A percentile compares a stretch with the other conserved stretches of the same genome.
These are phyloP conservation scores for Globisporangium paddicum DNA, from an alignment of 352 stramenopile genomes.

Conservation along the genomic window DNA sequence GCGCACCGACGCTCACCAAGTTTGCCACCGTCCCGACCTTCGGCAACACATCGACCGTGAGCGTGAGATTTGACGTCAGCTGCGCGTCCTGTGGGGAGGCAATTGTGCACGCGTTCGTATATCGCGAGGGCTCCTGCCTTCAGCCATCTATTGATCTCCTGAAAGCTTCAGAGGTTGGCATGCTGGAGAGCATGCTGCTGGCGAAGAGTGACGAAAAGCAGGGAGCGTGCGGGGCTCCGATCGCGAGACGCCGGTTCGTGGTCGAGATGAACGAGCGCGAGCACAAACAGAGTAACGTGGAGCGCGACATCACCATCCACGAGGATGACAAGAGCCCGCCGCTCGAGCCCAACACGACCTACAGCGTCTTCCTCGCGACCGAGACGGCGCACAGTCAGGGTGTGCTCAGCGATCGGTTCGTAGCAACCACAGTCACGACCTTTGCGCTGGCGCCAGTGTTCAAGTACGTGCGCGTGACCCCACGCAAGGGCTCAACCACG, in stretches of 20 bases:
- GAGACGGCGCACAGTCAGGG: constrained; percentile 48
- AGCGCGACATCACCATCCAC: constrained; percentile 23
- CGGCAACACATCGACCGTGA: constrained; percentile 47
- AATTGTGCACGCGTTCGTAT: constrained; percentile 51
- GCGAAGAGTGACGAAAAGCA: not conserved
- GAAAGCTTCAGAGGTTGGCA: not conserved
- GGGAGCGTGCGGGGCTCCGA: not conserved
- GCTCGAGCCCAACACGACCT: constrained; percentile 35
- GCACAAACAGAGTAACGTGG: constrained; percentile 28
- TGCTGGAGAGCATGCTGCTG: not conserved
- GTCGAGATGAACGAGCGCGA: constrained; percentile 29
- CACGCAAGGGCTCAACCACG: constrained; percentile 72
- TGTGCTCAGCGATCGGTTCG: constrained; percentile 51
- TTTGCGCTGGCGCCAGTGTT: constrained; percentile 43
- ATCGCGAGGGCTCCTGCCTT: constrained; percentile 26
- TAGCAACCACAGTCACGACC: constrained; percentile 33
- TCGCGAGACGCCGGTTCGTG: constrained; percentile 9
- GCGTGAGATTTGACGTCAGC: constrained; percentile 48
- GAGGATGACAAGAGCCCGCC: constrained; percentile 9
- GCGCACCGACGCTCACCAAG: constrained; percentile 34
- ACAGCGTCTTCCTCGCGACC: constrained; percentile 43
- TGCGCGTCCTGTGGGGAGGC: constrained; percentile 44
- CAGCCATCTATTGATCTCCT: constrained; percentile 14
- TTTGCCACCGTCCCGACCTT: constrained; percentile 43
- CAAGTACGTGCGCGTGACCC: constrained; percentile 31